phyloP scores from a whole-genome alignment of 129 eudicot species.

The Oenanthe sinensis region DNA sequence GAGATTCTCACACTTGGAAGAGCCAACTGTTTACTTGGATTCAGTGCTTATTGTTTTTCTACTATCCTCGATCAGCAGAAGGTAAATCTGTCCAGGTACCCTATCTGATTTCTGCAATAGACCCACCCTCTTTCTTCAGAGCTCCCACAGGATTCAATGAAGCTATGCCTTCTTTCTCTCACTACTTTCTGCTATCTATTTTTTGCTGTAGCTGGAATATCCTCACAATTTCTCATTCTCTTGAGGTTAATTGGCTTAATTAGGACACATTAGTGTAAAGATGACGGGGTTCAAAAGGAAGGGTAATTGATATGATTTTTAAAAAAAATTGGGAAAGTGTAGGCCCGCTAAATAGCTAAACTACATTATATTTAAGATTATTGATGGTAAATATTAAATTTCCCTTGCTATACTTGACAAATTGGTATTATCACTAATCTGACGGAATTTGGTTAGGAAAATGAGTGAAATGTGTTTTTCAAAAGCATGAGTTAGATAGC shows the following conservation, averaged over 20 bases:
- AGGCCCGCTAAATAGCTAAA: neutral
- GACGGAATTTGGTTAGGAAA: neutral
- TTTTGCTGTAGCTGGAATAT: neutral
- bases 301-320: neutral
- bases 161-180: neutral
- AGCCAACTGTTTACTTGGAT: neutral
- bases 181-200: neutral
- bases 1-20: too few relatives aligned
- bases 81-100: neutral
- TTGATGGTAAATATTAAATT: neutral
- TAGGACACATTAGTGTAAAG: neutral
- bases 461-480: neutral
- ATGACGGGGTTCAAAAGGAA: neutral
- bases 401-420: neutral
- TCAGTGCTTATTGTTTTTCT: neutral
- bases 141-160: neutral
- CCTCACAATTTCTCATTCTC: neutral
- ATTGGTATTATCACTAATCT: neutral
- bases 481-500: neutral
- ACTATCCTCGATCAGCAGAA: neutral
- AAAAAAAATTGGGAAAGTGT: neutral
- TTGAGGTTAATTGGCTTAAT: neutral
- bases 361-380: neutral
- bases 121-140: neutral
- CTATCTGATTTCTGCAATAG: neutral